Evolutionary conservation across 306 rosid genomes (phyloP), one percentile per base, ranked within the genome.

Genomic region (Dalbergia cochinchinensis): DNA sequence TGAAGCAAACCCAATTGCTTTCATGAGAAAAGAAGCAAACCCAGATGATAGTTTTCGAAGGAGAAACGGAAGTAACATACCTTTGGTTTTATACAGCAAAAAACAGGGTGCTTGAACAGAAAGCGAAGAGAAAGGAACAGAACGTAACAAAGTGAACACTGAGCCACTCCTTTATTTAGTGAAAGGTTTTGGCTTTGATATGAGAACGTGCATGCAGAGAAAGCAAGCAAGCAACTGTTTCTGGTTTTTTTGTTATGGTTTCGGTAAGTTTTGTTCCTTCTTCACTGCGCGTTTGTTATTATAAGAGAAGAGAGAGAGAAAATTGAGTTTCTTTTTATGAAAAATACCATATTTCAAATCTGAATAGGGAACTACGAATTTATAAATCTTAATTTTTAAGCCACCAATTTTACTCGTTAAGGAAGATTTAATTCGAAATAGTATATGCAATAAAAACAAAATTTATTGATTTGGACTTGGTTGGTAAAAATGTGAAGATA

Each of bases 201-300:
- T 26, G 51, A 79, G 67, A 76, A 73, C 45, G 74, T 41, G 65
- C 41, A 62, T 57, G 83, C 42, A 78, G 48, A 37, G 7, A 37
- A 37, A 37, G 7, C 31, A 37, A 54, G 87, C 89, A 81, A 80
- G 85, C 84, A 85, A 87, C 85, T 79, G 87, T 81, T 85, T 80
- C 51, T 60, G 39, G 69, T 83, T 69, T 78, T 66, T 70, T 57
- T 51, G 75, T 73, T 72, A 53, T 64, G 71, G 37, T 79, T 74
- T 54, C 26, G 82, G 75, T 76, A 80, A 74, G 86, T 77, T 78
- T 2, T 50, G 57, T 50, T 50, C 14, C 57, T 50, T 50, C 57
- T 50, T 50, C 57, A 50, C 16, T 14, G 57, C 57, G 19, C 18
- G 57, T 50, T 50, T 50, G 57, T 14, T 14, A 14, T 50, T 37